Conservation (phyloP, 1,139 yeast genomes). For the Hansenula sp. region DNA sequence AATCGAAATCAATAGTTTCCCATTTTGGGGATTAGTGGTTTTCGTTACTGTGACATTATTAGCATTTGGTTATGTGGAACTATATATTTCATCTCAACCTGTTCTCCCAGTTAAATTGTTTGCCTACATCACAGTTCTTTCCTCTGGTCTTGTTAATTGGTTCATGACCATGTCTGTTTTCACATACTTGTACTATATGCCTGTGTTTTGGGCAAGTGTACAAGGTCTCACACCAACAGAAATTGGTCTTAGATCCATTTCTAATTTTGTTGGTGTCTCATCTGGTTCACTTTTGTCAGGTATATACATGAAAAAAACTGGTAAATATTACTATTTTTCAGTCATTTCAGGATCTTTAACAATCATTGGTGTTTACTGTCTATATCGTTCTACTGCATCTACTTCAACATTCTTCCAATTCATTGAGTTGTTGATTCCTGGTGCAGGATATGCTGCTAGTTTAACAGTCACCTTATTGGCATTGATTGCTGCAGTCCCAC, state of each 20-base stretch:
- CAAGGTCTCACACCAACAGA: constrained; percentile 47
- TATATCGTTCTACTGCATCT: constrained; percentile 20
- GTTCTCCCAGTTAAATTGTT: constrained; percentile 55
- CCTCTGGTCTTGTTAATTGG: constrained; percentile 63
- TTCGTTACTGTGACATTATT: constrained; percentile 23
- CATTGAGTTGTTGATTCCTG: constrained; percentile 34
- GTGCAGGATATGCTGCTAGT: constrained; percentile 54
- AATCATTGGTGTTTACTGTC: constrained; percentile 36
- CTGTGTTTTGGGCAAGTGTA: constrained; percentile 56
- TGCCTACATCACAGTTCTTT: constrained; percentile 45
- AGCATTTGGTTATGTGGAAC: constrained; percentile 45
- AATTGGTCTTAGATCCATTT: constrained; percentile 53
- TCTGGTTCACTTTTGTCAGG: constrained; percentile 63
- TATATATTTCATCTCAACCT: constrained; percentile 54
- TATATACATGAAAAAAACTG: constrained; percentile 58
- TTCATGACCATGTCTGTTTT: constrained; percentile 51
- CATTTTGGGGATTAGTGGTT: constrained; percentile 30
- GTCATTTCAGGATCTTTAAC: constrained; percentile 37
- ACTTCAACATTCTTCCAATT: constrained; percentile 19
- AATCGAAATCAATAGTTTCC: constrained; percentile 32
- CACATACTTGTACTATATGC: constrained; percentile 53
- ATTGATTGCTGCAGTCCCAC: constrained; percentile 58
- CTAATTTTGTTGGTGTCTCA: constrained; percentile 62
- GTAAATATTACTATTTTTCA: constrained; percentile 50
- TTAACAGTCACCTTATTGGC: constrained; percentile 60